Evolutionary conservation across 2,329 filamentous ascomycete genomes (phyloP).

Genomic region (Talaromyces sp.): DNA sequence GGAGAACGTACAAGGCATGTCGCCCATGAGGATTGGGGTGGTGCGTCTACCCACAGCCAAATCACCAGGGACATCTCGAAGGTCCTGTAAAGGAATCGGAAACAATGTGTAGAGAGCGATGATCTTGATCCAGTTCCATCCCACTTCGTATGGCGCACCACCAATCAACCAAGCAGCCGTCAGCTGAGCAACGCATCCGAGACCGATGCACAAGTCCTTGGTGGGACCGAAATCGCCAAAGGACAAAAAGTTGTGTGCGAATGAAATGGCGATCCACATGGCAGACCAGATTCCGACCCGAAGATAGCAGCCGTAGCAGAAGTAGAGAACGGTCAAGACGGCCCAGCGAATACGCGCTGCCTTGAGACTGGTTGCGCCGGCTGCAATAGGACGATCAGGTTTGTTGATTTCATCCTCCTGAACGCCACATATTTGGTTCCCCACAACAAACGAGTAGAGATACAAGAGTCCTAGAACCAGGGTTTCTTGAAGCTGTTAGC

Average conservation of each 20-base stretch:
- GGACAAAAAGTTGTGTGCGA: conserved; percentile 15
- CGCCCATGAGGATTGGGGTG: conserved; percentile 16
- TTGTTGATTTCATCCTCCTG: conserved; percentile 17
- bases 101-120: conserved; percentile 15
- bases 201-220: conserved; percentile 17
- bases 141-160: conserved; percentile 14
- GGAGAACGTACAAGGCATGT: conserved; percentile 15
- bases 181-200: conserved; percentile 15
- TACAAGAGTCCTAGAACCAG: conserved; percentile 11
- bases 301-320: conserved; percentile 14
- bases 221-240: conserved; percentile 18
- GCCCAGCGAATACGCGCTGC: conserved; percentile 15
- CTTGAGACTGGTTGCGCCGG: conserved; percentile 10
- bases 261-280: conserved; percentile 15
- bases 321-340: conserved; percentile 11
- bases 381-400: conserved; percentile 16
- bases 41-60: conserved; percentile 13
- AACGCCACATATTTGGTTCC: conserved; percentile 16
- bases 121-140: conserved; percentile 18
- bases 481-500: conserved; percentile 6
- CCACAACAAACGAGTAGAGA: conserved; percentile 16
- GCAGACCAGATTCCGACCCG: conserved; percentile 15
- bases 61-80: conserved; percentile 17
- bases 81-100: conserved; percentile 15
- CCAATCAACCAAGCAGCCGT: conserved; percentile 17